phyloP scores from a whole-genome alignment of 2,329 filamentous ascomycete genomes.

The Neopestalotiopsis sp. region DNA sequence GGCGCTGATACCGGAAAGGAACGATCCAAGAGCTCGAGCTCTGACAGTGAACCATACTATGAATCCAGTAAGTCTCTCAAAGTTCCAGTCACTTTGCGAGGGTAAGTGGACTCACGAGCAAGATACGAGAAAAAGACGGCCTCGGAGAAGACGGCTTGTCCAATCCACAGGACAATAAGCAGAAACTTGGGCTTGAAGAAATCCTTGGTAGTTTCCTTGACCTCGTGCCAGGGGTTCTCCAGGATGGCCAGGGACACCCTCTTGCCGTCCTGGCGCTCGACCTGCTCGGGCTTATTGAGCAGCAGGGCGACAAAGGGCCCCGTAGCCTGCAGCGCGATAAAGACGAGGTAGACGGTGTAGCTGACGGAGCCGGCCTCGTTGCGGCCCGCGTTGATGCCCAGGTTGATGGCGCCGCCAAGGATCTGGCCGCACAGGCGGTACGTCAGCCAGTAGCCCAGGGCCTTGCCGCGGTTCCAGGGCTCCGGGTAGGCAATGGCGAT shows the following conservation, averaged over 20 bases:
- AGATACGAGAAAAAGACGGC: conserved; percentile 76
- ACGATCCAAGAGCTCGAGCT: conserved; percentile 71
- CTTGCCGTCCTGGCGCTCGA: conserved; percentile 69
- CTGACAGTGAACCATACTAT: conserved; percentile 73
- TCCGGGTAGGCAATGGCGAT: conserved; percentile 77
- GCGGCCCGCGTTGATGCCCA: conserved; percentile 72
- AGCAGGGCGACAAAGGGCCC: conserved; percentile 70
- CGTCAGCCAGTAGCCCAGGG: conserved; percentile 71
- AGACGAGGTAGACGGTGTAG: conserved; percentile 71
- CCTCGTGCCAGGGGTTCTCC: conserved; percentile 60
- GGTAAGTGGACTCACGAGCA: conserved; percentile 38
- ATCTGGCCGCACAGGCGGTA: conserved; percentile 68
- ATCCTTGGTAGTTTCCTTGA: conserved; percentile 61
- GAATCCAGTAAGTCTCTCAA: neutral
- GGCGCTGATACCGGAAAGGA: conserved; percentile 71
- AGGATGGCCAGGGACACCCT: conserved; percentile 64
- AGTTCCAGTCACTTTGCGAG: neutral
- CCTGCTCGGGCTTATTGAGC: conserved; percentile 63
- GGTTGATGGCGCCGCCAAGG: conserved; percentile 73
- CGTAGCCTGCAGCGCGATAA: conserved; percentile 71
- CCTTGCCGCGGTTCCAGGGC: conserved; percentile 67
- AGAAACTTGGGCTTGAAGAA: conserved; percentile 68
- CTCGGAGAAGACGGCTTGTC: conserved; percentile 73
- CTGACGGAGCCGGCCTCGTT: conserved; percentile 68
- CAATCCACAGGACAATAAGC: conserved; percentile 69